Evolutionary conservation across 805 yeast genomes (phyloP).

Genomic region (Cyberlindnera amylophila): DNA sequence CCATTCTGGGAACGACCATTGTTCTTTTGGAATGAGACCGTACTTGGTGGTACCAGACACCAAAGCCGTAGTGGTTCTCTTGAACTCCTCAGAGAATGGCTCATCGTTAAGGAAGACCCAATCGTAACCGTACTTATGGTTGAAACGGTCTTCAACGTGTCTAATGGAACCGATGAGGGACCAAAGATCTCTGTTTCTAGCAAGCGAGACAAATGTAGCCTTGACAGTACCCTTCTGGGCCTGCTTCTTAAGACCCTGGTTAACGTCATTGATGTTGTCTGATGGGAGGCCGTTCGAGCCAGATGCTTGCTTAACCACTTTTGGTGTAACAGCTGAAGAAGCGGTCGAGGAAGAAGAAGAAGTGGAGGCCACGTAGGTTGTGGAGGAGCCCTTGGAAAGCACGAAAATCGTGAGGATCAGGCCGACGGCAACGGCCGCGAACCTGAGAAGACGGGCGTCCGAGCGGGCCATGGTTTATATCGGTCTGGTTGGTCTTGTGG

Average conservation of each 20-base stretch:
- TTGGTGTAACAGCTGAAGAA: slow-evolving; percentile 7
- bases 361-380: slow-evolving; percentile 21
- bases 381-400: slow-evolving; percentile 27
- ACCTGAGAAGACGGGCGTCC: slow-evolving; percentile 28
- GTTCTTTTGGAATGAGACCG: slow-evolving; percentile 56
- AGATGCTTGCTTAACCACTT: slow-evolving; percentile 13
- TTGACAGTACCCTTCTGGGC: slow-evolving; percentile 33
- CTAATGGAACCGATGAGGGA: slow-evolving; percentile 56
- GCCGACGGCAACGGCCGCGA: slow-evolving; percentile 25
- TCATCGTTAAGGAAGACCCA: slow-evolving; percentile 78
- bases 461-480: slow-evolving; percentile 31
- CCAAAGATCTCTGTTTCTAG: slow-evolving; percentile 64
- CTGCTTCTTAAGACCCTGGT: slow-evolving; percentile 22
- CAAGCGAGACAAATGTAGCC: slow-evolving; percentile 68
- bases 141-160: slow-evolving; percentile 66
- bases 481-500: too few relatives aligned
- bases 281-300: slow-evolving; percentile 12
- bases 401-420: slow-evolving; percentile 25
- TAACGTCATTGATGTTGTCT: slow-evolving; percentile 13
- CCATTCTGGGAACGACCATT: slow-evolving; percentile 70
- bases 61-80: slow-evolving; percentile 39
- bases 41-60: slow-evolving; percentile 62
- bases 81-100: slow-evolving; percentile 57
- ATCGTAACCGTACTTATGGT: slow-evolving; percentile 59
- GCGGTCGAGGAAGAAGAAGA: slow-evolving; percentile 9